Evolutionary conservation across 352 stramenopile species (phyloP).

Genomic region (Stramenopiles sp.): DNA sequence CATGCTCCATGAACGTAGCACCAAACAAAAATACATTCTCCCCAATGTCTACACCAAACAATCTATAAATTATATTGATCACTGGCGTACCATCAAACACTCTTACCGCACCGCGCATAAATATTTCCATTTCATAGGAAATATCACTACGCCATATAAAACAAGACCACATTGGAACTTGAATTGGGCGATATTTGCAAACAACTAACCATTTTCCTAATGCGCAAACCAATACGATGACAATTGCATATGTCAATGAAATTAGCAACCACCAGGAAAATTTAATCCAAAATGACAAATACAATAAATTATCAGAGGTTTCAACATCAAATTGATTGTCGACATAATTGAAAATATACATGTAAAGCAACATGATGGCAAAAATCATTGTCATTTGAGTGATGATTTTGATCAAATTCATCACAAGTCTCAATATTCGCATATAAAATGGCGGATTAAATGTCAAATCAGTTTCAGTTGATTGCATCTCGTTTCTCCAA

Average conservation of each 20-base stretch:
- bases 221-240: not conserved
- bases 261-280: conserved; percentile 4
- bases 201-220: conserved; percentile 4
- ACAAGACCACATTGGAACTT: conserved; percentile 4
- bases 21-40: not conserved
- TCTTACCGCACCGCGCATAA: not conserved
- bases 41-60: conserved; percentile 8
- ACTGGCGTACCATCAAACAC: conserved; percentile 3
- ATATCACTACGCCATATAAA: conserved; percentile 6
- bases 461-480: not conserved
- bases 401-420: not conserved
- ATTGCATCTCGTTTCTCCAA: not conserved
- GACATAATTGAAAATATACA: not conserved
- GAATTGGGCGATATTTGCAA: conserved; percentile 2
- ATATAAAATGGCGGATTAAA: conserved; percentile 2
- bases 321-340: not conserved
- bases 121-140: conserved; percentile 6
- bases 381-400: conserved; percentile 4
- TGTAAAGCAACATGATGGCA: not conserved
- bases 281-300: not conserved
- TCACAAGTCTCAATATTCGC: not conserved
- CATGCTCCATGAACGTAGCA: conserved; percentile 5
- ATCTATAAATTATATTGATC: not conserved
- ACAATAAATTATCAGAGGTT: not conserved
- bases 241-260: not conserved